Base-by-base conservation (phyloP, 345 rosid genomes). In the Brassica juncea region DNA sequence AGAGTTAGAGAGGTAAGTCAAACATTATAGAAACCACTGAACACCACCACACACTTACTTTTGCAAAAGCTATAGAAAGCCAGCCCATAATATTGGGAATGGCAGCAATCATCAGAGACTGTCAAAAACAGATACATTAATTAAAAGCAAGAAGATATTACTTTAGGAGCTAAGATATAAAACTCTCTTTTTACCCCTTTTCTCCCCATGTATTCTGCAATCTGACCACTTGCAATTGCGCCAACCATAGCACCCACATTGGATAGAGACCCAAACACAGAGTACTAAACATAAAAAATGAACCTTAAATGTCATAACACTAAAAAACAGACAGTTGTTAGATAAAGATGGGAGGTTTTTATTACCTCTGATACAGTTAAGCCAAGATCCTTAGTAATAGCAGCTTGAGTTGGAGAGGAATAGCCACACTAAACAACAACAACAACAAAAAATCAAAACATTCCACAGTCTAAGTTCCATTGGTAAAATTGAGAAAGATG, bases 161-260 rank as follows among this genome's bases (percentile, higher is more conserved):
- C 16, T 54, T 54, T 54, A 16, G 59, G 16, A 54, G 6, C 47
- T 31, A 71, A 75, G 47, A 59, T 57, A 25, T 28, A 44, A 58
- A 42, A 49, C 57, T 49, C 10, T 66, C 39, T 11, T 70, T n/a
- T 2, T 83, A 95, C 98, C 90, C 98, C 99, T 89, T 93, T 95
- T 49, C 99, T 81, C 2, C 98, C 97, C 19, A 95, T 83, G 74
- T 93, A 90, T 78, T 93, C 98, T 0, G 99, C 82, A 71, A 93
- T 93, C 88, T 95, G 99, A 84, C 98, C 98, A 61, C 97, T 91
- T 62, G 97, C 88, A 71, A 95, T 91, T n/a, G 99, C 99, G 37
- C 98, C 99, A 75, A 95, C 89, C 99, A 91, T 93, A 76, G 97
- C 99, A 67, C 97, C 99, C 84, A 95, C 98, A 86, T 94, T 94